Evolutionary conservation across 2,329 filamentous ascomycete genomes (phyloP).

Genomic region (Tympanopsis confertula): DNA sequence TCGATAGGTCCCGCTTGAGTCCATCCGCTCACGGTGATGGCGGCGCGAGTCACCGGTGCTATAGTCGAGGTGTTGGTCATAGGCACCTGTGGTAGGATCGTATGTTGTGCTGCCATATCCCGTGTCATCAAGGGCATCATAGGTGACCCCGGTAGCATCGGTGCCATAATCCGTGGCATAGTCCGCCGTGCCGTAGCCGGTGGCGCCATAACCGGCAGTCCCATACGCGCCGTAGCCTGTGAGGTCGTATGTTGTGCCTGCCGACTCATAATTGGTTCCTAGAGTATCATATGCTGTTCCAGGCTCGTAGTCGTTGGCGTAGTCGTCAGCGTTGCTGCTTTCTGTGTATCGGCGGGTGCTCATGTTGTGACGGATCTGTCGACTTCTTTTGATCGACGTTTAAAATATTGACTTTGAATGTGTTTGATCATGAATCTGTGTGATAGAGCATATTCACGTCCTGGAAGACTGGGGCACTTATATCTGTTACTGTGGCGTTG

Average conservation of each 20-base stretch:
- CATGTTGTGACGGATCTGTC: no score
- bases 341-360: no score
- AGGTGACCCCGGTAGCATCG: background rate
- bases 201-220: background rate
- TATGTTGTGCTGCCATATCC: slow-evolving; percentile 10
- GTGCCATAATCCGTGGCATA: background rate
- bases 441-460: no score
- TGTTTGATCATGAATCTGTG: no score
- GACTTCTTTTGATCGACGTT: no score
- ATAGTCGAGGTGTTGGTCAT: slow-evolving; percentile 20
- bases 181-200: background rate
- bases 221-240: background rate
- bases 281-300: no score
- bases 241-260: background rate
- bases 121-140: background rate
- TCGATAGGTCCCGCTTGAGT: slow-evolving; percentile 15
- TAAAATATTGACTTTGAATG: no score
- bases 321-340: no score
- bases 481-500: no score
- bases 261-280: no score
- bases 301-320: no score
- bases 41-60: slow-evolving; percentile 10
- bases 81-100: slow-evolving; percentile 13
- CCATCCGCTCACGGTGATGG: slow-evolving; percentile 17
- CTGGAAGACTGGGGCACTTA: no score